Evolutionary conservation across 306 rosid genomes (phyloP).

Genomic region (Elaeagnus macrophylla): DNA sequence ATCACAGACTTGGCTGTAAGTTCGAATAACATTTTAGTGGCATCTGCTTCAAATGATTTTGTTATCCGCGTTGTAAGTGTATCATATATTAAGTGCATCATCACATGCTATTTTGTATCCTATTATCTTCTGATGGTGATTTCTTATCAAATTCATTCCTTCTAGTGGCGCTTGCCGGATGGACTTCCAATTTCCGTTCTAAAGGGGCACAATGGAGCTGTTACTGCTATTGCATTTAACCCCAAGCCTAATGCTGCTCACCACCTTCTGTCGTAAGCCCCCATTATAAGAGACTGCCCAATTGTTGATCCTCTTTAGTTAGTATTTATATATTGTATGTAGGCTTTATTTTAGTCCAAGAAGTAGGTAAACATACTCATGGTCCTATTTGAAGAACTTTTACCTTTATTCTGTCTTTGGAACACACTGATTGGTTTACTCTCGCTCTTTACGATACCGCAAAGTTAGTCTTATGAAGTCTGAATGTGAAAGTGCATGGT

Average conservation of each 20-base stretch:
- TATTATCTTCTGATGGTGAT: conserved; percentile 16
- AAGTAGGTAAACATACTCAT: neutral
- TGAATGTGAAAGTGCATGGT: neutral
- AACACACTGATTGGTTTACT: neutral
- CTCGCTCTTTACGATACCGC: conserved; percentile 5
- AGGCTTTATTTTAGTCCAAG: too few relatives aligned
- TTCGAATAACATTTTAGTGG: conserved; percentile 75
- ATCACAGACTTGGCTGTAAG: conserved; percentile 73
- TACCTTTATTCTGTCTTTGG: too few relatives aligned
- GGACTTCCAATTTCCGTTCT: conserved; percentile 82
- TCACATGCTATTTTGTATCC: conserved; percentile 11
- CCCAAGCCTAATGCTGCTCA: conserved; percentile 53
- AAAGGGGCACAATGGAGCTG: conserved; percentile 79
- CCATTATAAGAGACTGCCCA: conserved; percentile 15
- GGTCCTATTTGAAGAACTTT: too few relatives aligned
- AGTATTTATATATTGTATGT: neutral
- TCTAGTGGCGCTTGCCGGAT: conserved; percentile 89
- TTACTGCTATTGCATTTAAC: conserved; percentile 81
- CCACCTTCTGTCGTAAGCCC: conserved; percentile 78
- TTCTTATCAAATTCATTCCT: conserved; percentile 7
- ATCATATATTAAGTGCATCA: conserved; percentile 8
- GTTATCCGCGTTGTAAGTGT: conserved; percentile 78
- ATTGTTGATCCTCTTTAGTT: conserved; percentile 16
- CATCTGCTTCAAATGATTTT: conserved; percentile 89
- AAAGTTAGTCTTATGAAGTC: conserved; percentile 2